These are phyloP conservation scores for Phaeosphaeria sp. DNA, from an alignment of 2,329 filamentous ascomycete genomes.

Conservation along the genomic window DNA sequence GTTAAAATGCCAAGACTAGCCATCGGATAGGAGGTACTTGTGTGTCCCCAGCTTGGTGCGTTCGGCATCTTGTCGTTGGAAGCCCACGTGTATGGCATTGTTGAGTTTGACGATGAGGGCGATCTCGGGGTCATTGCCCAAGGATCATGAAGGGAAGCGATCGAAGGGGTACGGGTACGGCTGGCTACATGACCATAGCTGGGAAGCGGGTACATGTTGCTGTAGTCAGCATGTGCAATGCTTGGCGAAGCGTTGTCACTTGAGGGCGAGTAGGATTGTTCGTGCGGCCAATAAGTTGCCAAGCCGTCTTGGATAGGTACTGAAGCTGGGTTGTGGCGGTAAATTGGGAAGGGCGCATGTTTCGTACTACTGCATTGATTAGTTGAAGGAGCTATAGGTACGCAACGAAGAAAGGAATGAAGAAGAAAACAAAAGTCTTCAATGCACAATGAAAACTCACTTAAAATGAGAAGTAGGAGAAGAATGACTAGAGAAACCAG, in stretches of 20 bases:
- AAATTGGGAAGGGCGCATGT: slow-evolving; percentile 2
- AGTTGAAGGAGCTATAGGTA: neutral
- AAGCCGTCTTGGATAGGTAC: slow-evolving; percentile 19
- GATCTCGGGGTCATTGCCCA: slow-evolving; percentile 43
- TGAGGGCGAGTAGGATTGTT: slow-evolving; percentile 41
- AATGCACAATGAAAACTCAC: slow-evolving; percentile 45
- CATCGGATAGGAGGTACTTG: slow-evolving; percentile 34
- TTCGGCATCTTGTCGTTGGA: slow-evolving; percentile 37
- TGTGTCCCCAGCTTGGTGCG: slow-evolving; percentile 32
- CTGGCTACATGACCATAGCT: slow-evolving; percentile 31
- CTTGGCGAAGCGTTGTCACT: slow-evolving; percentile 44
- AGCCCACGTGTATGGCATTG: slow-evolving; percentile 40
- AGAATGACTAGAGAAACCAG: slow-evolving; percentile 39
- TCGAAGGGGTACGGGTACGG: slow-evolving; percentile 47
- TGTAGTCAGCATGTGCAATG: slow-evolving; percentile 31
- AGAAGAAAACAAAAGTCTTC: slow-evolving; percentile 14
- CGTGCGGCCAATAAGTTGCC: slow-evolving; percentile 19
- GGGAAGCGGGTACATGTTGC: slow-evolving; percentile 36
- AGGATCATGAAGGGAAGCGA: slow-evolving; percentile 44
- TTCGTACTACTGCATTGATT: slow-evolving; percentile 25
- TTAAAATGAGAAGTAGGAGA: slow-evolving; percentile 38
- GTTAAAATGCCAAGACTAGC: slow-evolving; percentile 27
- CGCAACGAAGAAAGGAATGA: neutral
- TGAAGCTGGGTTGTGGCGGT: neutral
- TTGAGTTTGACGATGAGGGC: slow-evolving; percentile 44